Evolutionary conservation across 257 asterid species (phyloP), one percentile per base, ranked within the genome.

Genomic region (Striga asiatica): DNA sequence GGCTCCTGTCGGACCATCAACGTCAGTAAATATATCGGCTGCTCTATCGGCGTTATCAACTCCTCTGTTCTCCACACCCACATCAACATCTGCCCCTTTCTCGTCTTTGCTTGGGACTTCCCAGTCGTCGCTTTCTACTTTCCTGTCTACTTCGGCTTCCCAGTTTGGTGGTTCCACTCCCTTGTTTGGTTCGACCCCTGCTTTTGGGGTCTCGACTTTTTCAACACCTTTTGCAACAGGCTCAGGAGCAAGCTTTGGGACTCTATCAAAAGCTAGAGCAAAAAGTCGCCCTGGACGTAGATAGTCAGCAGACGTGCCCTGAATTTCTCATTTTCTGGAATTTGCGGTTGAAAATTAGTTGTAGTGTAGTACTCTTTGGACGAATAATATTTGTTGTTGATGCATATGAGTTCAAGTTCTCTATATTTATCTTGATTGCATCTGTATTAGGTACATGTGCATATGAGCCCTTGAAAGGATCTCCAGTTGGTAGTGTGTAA

Each of bases 161-260:
- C n/a, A n/a, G n/a, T n/a, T n/a, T n/a, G n/a, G n/a, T n/a, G 39
- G 60, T 45, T 69, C 85, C 19, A 66, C 81, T 45, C 75, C 94
- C 50, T 50, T 80, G 64, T 78, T 82, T 77, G 47, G 70, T 67
- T 71, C 97, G 29, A 82, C 93, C 56, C 93, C 87, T 17, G 60
- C 94, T 68, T 56, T 93, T 60, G 91, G 83, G 14, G 78, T 56
- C 47, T 72, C 95, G 21, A 43, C 57, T 22, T n/a, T n/a, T n/a
- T n/a, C n/a, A n/a, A n/a, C n/a, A n/a, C n/a, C n/a, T n/a, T n/a
- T n/a, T n/a, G n/a, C 79, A 61, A 53, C 76, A 45, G 92, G 91
- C 70, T 84, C 96, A 21, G 93, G 96, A 67, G 70, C 84, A 52
- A 91, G 98, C 84, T 87, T 87, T 56, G 89, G 82, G 69, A 74